Conservation (phyloP, 768 basidiomycete species). For the Phaeotremella skinneri region DNA sequence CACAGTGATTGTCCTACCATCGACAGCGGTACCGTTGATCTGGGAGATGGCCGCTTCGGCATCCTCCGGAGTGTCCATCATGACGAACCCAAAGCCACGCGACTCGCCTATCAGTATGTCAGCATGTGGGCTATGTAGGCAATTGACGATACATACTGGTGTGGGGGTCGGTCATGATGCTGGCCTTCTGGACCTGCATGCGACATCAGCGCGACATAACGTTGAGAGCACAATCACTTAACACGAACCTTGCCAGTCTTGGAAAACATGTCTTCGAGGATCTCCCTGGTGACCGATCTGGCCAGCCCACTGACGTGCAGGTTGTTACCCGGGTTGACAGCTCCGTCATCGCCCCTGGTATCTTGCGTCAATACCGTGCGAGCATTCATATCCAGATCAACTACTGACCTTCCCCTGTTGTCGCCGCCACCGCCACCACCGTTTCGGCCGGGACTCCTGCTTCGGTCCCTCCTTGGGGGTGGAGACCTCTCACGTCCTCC, state of each 20-base stretch:
- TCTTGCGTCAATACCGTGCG: conserved; percentile 8
- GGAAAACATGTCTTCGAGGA: conserved; percentile 81
- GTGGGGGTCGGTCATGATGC: conserved; percentile 68
- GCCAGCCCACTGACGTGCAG: conserved; percentile 64
- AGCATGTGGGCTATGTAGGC: neutral
- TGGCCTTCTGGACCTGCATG: conserved; percentile 62
- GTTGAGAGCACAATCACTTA: neutral
- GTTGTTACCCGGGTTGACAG: conserved; percentile 64
- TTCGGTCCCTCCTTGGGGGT: conserved; percentile 72
- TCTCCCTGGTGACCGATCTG: conserved; percentile 69
- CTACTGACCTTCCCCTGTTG: conserved; percentile 48
- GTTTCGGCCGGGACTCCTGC: conserved; percentile 57
- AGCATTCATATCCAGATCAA: neutral
- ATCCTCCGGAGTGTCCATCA: conserved; percentile 77
- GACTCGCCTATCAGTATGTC: conserved; percentile 52
- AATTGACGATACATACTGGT: conserved; percentile 55
- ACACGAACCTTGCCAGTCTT: conserved; percentile 77
- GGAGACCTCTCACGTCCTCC: conserved; percentile 63
- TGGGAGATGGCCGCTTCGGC: conserved; percentile 87
- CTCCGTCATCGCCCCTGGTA: conserved; percentile 20
- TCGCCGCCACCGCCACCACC: conserved; percentile 76
- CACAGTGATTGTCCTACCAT: conserved; percentile 83
- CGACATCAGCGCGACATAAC: conserved; percentile 1
- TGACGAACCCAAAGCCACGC: conserved; percentile 85
- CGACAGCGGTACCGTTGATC: conserved; percentile 75